Evolutionary conservation across 2,329 filamentous ascomycete species (phyloP), one percentile per base, ranked within the genome.

Genomic region (Botrytis paeoniae): DNA sequence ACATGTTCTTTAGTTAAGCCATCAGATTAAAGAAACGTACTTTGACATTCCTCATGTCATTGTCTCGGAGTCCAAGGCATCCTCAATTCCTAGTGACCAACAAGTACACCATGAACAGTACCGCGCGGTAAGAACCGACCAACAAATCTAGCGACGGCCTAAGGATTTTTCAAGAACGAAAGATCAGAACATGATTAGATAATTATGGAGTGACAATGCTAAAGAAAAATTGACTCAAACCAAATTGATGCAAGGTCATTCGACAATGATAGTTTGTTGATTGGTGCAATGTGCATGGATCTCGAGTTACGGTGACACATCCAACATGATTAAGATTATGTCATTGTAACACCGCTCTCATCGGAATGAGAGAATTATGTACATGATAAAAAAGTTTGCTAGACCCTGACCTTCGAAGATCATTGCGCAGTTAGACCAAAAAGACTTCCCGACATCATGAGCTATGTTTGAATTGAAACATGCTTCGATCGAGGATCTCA

Each of bases 121-220:
- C 20, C 63, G 63, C 63, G 43, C 63, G 63, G n/a, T n/a, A 65
- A 65, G 32, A n/a, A n/a, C 29, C 29, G n/a, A 65, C 41, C 63
- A 65, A 65, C 63, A 48, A 4, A n/a, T 32, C 10, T 32, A 63
- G 14, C 43, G 5, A 35, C 1, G 29, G 29, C 29, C 41, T 25
- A 35, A 35, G 8, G 18, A 48, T 25, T 48, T 35, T 14, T 32
- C 10, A 20, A 35, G 18, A 45, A 10, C 29, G 0, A 29, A 25
- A 45, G 35, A 22, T 1, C 22, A 32, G 20, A 48, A 9, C 25
- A 18, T 18, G 1, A 65, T 65, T 35, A 48, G 12, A 29, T 48
- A 25, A 35, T 32, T 32, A n/a, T 48, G 35, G 18, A 65, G 20
- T 48, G 14, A 48, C 1, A 35, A 20, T 8, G 1, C n/a, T 43